Evolutionary conservation across 208 protist genomes (phyloP).

Genomic region (Crithidia bombi): DNA sequence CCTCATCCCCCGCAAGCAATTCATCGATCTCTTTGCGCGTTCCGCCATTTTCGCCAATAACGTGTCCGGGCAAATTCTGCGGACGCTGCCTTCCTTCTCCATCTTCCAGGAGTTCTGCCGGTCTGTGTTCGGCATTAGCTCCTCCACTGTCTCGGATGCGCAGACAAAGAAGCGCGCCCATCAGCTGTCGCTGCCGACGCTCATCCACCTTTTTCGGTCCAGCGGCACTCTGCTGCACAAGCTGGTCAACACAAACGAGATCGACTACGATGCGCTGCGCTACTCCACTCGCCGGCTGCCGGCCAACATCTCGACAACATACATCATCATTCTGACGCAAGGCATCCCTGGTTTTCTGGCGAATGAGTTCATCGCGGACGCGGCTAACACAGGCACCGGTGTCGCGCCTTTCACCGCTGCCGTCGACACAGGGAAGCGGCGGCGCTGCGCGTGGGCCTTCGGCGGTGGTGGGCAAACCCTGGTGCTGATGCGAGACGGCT

Average conservation of each 20-base stretch:
- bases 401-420: slow-evolving; percentile 24
- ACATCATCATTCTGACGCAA: slow-evolving; percentile 63
- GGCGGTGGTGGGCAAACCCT: slow-evolving; percentile 71
- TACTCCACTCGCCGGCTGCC: slow-evolving; percentile 73
- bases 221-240: slow-evolving; percentile 65
- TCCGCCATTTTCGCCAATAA: slow-evolving; percentile 83
- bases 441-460: slow-evolving; percentile 71
- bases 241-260: slow-evolving; percentile 48
- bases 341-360: slow-evolving; percentile 59
- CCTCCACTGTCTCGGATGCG: slow-evolving; percentile 42
- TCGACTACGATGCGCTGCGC: slow-evolving; percentile 71
- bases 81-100: slow-evolving; percentile 68
- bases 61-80: slow-evolving; percentile 71
- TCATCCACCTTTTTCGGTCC: slow-evolving; percentile 58
- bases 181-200: slow-evolving; percentile 50
- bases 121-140: slow-evolving; percentile 70
- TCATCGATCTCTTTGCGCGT: slow-evolving; percentile 61
- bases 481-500: slow-evolving; percentile 83
- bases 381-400: slow-evolving; percentile 25
- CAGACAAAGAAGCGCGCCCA: slow-evolving; percentile 37
- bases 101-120: slow-evolving; percentile 81
- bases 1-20: slow-evolving; percentile 72
- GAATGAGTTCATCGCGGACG: slow-evolving; percentile 64
- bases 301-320: slow-evolving; percentile 68
- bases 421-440: slow-evolving; percentile 62